Conservation (phyloP, 306 rosid genomes). For the Prosopis cineraria region DNA sequence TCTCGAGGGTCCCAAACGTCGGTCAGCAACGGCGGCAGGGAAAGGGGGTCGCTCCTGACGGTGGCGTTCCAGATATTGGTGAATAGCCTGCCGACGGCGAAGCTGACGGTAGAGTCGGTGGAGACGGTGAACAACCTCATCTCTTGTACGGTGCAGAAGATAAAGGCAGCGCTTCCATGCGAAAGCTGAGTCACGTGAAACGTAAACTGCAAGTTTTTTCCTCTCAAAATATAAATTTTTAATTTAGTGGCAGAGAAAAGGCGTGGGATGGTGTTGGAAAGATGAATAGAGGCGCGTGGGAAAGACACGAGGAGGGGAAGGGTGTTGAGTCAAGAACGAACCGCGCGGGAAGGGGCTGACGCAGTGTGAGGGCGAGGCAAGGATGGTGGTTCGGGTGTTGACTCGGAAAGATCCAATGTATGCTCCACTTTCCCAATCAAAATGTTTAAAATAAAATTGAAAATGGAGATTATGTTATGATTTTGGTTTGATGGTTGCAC, state of each 20-base stretch:
- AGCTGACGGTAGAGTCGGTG: slow-evolving; percentile 92
- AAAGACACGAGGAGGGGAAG: slow-evolving; percentile 20
- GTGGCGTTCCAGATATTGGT: slow-evolving; percentile 95
- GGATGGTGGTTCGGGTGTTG: slow-evolving; percentile 99
- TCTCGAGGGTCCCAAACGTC: slow-evolving; percentile 40
- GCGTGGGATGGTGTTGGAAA: too few species aligned
- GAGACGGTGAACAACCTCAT: slow-evolving; percentile 92
- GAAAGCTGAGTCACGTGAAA: slow-evolving; percentile 52
- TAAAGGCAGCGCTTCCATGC: slow-evolving; percentile 78
- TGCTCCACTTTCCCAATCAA: slow-evolving; percentile 17
- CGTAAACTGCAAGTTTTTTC: background rate
- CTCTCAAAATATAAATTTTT: too few species aligned
- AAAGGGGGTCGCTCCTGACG: slow-evolving; percentile 77
- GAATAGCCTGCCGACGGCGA: slow-evolving; percentile 87
- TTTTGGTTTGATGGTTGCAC: background rate
- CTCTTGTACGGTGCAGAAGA: slow-evolving; percentile 91
- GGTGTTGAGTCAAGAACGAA: slow-evolving; percentile 99
- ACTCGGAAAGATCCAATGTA: slow-evolving; percentile 68
- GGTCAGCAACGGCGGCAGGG: slow-evolving; percentile 34
- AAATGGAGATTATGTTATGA: too few species aligned
- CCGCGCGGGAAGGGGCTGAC: slow-evolving; percentile 59
- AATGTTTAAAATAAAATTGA: background rate
- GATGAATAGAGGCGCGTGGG: slow-evolving; percentile 33
- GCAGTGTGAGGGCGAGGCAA: slow-evolving; percentile 42
- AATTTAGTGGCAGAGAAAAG: too few species aligned